Conservation (phyloP, 257 asterid species). For the Gardenia jasminoides region DNA sequence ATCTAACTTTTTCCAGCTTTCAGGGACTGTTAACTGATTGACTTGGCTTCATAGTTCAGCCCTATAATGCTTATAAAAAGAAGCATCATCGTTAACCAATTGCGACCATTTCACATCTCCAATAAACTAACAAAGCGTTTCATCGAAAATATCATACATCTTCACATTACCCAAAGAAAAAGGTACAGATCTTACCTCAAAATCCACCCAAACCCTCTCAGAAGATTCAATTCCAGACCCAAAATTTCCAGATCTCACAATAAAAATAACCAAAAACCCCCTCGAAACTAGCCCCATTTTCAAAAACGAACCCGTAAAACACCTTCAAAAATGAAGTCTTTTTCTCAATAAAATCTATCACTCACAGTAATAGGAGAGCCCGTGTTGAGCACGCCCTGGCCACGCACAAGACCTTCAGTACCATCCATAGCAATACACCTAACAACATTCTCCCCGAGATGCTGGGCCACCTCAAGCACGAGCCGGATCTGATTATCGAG, state of each 20-base stretch:
- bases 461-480: slow-evolving; percentile 89
- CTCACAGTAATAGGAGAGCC: slow-evolving; percentile 92
- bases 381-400: slow-evolving; percentile 82
- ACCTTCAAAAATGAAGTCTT: neutral
- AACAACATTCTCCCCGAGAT: slow-evolving; percentile 82
- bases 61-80: too few relatives aligned
- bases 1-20: neutral
- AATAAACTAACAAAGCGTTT: neutral
- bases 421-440: slow-evolving; percentile 97
- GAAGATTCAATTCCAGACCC: neutral
- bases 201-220: slow-evolving; percentile 1
- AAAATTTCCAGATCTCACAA: slow-evolving; percentile 7
- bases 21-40: neutral
- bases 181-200: slow-evolving; percentile 15
- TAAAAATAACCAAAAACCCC: too few relatives aligned
- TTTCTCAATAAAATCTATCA: neutral
- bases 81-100: too few relatives aligned
- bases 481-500: slow-evolving; percentile 86
- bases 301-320: neutral
- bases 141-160: neutral
- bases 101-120: neutral
- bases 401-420: slow-evolving; percentile 87
- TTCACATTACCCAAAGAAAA: neutral
- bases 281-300: neutral
- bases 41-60: neutral